Conservation (phyloP, 495 filamentous ascomycete genomes). For the Penicillium paxilli region DNA sequence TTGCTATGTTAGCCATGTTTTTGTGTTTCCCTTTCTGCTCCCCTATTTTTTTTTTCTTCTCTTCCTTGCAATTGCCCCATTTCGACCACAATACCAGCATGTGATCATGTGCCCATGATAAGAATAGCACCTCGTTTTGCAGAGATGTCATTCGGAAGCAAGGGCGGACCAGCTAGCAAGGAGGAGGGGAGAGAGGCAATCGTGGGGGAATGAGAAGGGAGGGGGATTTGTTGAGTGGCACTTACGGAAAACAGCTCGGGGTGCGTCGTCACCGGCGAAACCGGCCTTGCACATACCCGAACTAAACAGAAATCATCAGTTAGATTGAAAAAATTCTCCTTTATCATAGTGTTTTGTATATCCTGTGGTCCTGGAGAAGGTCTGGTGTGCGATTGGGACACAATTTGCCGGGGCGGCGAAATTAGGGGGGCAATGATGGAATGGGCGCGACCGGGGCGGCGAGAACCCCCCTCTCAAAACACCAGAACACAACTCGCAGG, state of each 20-base stretch:
- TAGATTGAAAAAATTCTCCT: slow-evolving; percentile 10
- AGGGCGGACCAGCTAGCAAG: slow-evolving; percentile 24
- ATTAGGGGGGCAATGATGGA: slow-evolving; percentile 15
- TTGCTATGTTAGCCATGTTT: slow-evolving; percentile 21
- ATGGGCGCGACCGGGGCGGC: slow-evolving; percentile 29
- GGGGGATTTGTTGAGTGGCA: slow-evolving; percentile 38
- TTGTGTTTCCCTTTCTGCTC: neutral
- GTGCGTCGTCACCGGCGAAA: slow-evolving; percentile 99
- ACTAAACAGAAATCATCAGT: slow-evolving; percentile 63
- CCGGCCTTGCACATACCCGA: slow-evolving; percentile 99
- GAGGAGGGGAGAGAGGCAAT: slow-evolving; percentile 13
- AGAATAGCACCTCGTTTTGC: neutral
- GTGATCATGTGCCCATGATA: neutral
- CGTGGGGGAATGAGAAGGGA: slow-evolving; percentile 21
- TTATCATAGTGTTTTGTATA: neutral
- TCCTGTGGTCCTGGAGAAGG: slow-evolving; percentile 5
- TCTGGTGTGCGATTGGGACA: slow-evolving; percentile 18
- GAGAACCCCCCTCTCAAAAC: slow-evolving; percentile 17
- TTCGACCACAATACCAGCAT: neutral
- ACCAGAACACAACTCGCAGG: slow-evolving; percentile 20
- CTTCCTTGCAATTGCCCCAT: too few relatives aligned
- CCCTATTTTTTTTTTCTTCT: too few relatives aligned
- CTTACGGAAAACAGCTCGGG: slow-evolving; percentile 99
- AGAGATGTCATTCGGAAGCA: slow-evolving; percentile 23
- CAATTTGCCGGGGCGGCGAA: slow-evolving; percentile 15